Evolutionary conservation across 768 basidiomycete species (phyloP).

Genomic region (Suillus plorans): DNA sequence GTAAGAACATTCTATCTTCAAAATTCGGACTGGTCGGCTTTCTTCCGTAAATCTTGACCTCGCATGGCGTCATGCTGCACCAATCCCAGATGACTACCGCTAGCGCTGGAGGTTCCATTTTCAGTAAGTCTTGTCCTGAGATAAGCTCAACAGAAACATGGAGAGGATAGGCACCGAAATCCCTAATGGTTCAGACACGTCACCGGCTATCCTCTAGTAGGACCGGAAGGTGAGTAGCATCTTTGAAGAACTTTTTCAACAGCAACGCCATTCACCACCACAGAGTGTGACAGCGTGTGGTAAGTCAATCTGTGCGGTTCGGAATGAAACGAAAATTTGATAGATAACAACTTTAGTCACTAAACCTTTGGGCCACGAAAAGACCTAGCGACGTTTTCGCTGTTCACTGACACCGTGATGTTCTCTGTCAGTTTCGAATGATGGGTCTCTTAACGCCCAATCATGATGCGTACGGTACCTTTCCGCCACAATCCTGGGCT

Average conservation of each 20-base stretch:
- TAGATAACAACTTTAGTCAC: slow-evolving; percentile 2
- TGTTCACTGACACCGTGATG: background rate
- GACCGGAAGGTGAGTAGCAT: background rate
- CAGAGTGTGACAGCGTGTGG: background rate
- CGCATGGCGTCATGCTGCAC: background rate
- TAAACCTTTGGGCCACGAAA: background rate
- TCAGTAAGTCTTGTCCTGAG: background rate
- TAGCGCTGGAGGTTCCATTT: background rate
- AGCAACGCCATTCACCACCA: background rate
- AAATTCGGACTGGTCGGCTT: no score
- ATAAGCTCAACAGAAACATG: background rate
- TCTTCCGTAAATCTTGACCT: no score
- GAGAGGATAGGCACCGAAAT: background rate
- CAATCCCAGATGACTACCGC: background rate
- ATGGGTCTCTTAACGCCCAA: background rate
- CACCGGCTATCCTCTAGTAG: background rate
- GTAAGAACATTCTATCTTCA: no score
- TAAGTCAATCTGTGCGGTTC: background rate
- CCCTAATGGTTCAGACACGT: no score
- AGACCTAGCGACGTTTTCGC: background rate
- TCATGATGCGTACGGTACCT: background rate
- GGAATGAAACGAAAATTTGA: background rate
- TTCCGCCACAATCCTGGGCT: background rate
- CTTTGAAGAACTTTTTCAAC: background rate
- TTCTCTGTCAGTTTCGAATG: background rate